Conservation (phyloP, 2,329 filamentous ascomycete genomes). For the Microcyclospora pomicola region DNA sequence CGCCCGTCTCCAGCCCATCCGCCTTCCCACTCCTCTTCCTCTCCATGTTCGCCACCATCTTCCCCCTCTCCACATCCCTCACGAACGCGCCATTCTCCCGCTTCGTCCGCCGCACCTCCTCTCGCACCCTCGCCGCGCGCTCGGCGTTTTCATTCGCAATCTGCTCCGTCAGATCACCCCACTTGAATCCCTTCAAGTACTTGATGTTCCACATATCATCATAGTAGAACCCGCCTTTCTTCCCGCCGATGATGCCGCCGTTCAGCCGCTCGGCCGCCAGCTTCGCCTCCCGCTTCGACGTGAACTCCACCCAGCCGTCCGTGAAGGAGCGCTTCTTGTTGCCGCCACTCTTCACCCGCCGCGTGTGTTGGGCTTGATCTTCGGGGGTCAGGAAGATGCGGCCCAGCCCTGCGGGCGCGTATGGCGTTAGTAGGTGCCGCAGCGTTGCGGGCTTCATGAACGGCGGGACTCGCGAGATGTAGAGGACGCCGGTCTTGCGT, state of each 20-base stretch:
- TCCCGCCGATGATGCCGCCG: slow-evolving; percentile 63
- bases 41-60: slow-evolving; percentile 62
- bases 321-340: slow-evolving; percentile 74
- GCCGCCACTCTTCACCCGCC: slow-evolving; percentile 57
- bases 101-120: slow-evolving; percentile 61
- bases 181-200: slow-evolving; percentile 75
- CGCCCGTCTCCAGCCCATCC: slow-evolving; percentile 15
- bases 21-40: slow-evolving; percentile 42
- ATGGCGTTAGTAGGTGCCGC: slow-evolving; percentile 58
- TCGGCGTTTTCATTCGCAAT: slow-evolving; percentile 73
- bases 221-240: slow-evolving; percentile 70
- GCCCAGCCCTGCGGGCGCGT: slow-evolving; percentile 52
- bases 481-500: slow-evolving; percentile 65
- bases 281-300: slow-evolving; percentile 62
- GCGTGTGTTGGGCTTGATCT: slow-evolving; percentile 50
- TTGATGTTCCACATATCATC: slow-evolving; percentile 79
- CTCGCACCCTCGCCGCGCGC: slow-evolving; percentile 57
- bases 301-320: slow-evolving; percentile 79
- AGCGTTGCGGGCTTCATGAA: slow-evolving; percentile 79
- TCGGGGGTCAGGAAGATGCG: slow-evolving; percentile 70
- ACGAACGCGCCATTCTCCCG: slow-evolving; percentile 74
- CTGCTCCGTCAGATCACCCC: slow-evolving; percentile 57
- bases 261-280: slow-evolving; percentile 64
- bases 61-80: slow-evolving; percentile 62
- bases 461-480: slow-evolving; percentile 70